These are phyloP conservation scores for Microbotryum lychnidis-dioicae DNA, from an alignment of 1,284 basidiomycete genomes.

Conservation along the genomic window DNA sequence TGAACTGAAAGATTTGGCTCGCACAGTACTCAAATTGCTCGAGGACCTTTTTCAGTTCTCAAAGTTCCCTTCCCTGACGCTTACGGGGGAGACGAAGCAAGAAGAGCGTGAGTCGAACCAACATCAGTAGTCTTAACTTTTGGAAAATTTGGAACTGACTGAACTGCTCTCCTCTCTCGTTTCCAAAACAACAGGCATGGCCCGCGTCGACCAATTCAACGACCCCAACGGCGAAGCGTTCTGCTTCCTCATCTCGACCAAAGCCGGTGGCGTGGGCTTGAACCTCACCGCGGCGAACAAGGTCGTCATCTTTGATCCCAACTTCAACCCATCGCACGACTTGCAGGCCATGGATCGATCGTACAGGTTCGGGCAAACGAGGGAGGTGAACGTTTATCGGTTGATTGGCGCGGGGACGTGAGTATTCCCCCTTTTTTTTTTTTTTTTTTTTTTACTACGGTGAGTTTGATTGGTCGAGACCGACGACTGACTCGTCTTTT, in stretches of 20 bases:
- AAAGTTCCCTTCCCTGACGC: slow-evolving; percentile 50
- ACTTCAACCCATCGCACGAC: slow-evolving; percentile 83
- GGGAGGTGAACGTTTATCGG: slow-evolving; percentile 75
- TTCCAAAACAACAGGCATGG: slow-evolving; percentile 55
- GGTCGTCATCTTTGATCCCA: slow-evolving; percentile 84
- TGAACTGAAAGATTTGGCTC: slow-evolving; percentile 37
- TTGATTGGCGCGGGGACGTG: slow-evolving; percentile 70
- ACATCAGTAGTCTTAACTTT: no score
- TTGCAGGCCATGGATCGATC: slow-evolving; percentile 58
- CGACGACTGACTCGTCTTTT: neutral
- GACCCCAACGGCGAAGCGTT: slow-evolving; percentile 54
- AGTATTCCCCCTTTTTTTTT: no score
- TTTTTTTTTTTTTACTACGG: no score
- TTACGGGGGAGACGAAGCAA: slow-evolving; percentile 56
- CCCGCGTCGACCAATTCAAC: slow-evolving; percentile 66
- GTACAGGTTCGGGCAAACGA: slow-evolving; percentile 77
- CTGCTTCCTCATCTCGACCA: slow-evolving; percentile 77
- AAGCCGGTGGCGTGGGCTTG: slow-evolving; percentile 83
- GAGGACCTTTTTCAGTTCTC: slow-evolving; percentile 61
- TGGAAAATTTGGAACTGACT: no score
- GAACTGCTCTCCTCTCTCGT: neutral
- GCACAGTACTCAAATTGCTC: slow-evolving; percentile 70
- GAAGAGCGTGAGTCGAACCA: slow-evolving; percentile 34
- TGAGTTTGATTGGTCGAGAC: neutral
- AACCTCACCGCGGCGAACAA: slow-evolving; percentile 40